Evolutionary conservation across 2,329 filamentous ascomycete species (phyloP), one percentile per base, ranked within the genome.

Genomic region (Pseudocercospora vitis): DNA sequence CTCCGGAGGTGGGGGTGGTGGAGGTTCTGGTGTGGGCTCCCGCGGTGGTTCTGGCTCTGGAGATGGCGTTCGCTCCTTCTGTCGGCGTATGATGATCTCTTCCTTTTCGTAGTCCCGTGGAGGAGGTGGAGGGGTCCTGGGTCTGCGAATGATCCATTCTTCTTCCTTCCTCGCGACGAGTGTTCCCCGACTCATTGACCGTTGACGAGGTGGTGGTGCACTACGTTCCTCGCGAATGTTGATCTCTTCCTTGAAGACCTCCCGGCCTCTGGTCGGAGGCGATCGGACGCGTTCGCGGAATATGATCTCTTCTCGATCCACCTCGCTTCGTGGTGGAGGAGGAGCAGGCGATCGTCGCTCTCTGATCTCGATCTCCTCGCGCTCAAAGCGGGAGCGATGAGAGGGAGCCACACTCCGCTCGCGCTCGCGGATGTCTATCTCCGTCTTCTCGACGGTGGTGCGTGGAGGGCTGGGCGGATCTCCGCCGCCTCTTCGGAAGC

Each of bases 1-100:
- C 59, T 81, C 80, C 24, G 83, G 84, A 39, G 80, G 78, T 42
- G 74, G 74, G 28, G 74, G 71, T 31, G 74, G 73, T 32, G 73
- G 73, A 37, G 76, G 75, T 23, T 70, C 68, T 7, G 75, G 73
- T 16, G 81, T 79, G 3, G 79, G 77, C 16, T 78, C 70, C 12
- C 76, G 76, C 8, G 78, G 78, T 35, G 65, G 63, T 21, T 53
- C 59, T 5, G 66, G 67, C 39, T 66, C 65, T 2, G 68, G 66
- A 26, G 62, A 63, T 12, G 65, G 64, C 7, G 62, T 69, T 23
- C 67, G 61, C 42, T 57, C 56, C 35, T 57, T 63, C 63, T 76
- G 74, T 40, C 73, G 72, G 39, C 76, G 70, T 57, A 78, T 78
- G 64, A 78, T 76, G 65, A 75, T 75, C 49, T 73, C 67, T 52